Conservation (phyloP, 1,284 basidiomycete genomes). For the Puccinia triticina region DNA sequence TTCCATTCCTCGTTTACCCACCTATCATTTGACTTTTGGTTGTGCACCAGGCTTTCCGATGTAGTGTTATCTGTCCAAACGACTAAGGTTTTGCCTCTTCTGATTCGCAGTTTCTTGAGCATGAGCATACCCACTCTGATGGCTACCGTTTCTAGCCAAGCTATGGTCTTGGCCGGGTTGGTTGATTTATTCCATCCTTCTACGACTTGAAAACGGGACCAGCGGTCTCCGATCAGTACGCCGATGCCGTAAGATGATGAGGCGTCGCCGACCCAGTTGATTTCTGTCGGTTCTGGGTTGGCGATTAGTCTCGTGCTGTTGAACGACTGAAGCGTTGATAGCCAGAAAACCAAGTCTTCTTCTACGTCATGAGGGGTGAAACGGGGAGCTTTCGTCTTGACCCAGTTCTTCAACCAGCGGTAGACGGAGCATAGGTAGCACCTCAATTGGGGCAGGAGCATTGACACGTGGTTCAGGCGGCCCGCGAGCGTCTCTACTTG, state of each 20-base stretch:
- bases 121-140: not conserved
- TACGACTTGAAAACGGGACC: not conserved
- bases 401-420: not conserved
- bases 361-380: no score
- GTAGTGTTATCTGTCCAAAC: constrained; percentile 21
- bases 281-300: not conserved
- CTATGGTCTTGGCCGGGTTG: not conserved
- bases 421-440: not conserved
- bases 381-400: not conserved
- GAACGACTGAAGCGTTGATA: not conserved
- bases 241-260: not conserved
- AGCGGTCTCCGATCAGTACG: not conserved
- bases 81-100: not conserved
- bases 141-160: not conserved
- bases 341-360: not conserved
- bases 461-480: not conserved
- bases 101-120: not conserved
- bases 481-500: not conserved
- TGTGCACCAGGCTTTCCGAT: not conserved
- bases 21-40: not conserved
- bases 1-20: constrained; percentile 14
- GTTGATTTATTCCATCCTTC: not conserved
- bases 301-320: not conserved
- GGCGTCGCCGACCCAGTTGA: not conserved
- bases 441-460: not conserved